Evolutionary conservation across 2,329 filamentous ascomycete genomes (phyloP).

Genomic region (Phialophora expanda): DNA sequence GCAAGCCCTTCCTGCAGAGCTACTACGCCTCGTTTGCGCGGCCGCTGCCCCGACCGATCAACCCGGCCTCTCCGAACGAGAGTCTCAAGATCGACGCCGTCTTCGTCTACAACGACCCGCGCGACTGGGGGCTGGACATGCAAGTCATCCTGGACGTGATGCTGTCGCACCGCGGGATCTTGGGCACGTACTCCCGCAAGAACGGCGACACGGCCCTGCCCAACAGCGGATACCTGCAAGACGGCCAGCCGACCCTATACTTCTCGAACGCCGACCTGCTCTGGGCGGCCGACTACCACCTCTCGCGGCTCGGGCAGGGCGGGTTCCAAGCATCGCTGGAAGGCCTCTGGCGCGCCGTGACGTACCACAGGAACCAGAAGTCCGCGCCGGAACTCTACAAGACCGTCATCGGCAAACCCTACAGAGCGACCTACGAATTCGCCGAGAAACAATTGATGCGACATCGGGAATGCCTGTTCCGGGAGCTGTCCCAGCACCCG

Average conservation of each 20-base stretch:
- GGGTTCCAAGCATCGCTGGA: slow-evolving; percentile 82
- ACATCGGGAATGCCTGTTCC: slow-evolving; percentile 60
- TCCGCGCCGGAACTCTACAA: slow-evolving; percentile 28
- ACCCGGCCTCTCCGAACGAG: slow-evolving; percentile 49
- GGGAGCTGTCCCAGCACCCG: slow-evolving; percentile 25
- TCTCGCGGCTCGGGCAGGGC: slow-evolving; percentile 88
- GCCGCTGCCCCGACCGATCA: slow-evolving; percentile 46
- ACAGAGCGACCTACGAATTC: slow-evolving; percentile 76
- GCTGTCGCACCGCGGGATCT: slow-evolving; percentile 74
- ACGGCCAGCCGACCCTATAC: slow-evolving; percentile 79
- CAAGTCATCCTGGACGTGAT: slow-evolving; percentile 85
- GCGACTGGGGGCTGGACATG: slow-evolving; percentile 92
- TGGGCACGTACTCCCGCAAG: slow-evolving; percentile 77
- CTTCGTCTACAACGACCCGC: slow-evolving; percentile 92
- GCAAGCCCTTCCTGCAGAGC: slow-evolving; percentile 66
- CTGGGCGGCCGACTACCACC: slow-evolving; percentile 84
- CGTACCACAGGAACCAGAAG: slow-evolving; percentile 47
- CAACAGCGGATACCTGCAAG: slow-evolving; percentile 79
- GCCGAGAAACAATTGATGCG: slow-evolving; percentile 74
- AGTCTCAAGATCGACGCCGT: slow-evolving; percentile 83
- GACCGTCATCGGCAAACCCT: slow-evolving; percentile 80
- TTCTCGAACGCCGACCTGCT: slow-evolving; percentile 90
- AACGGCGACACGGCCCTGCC: slow-evolving; percentile 70
- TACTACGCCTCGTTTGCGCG: slow-evolving; percentile 58
- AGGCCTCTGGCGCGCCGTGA: slow-evolving; percentile 77